Conservation (phyloP, 2,329 filamentous ascomycete genomes). For the Microascus cirrosus region DNA sequence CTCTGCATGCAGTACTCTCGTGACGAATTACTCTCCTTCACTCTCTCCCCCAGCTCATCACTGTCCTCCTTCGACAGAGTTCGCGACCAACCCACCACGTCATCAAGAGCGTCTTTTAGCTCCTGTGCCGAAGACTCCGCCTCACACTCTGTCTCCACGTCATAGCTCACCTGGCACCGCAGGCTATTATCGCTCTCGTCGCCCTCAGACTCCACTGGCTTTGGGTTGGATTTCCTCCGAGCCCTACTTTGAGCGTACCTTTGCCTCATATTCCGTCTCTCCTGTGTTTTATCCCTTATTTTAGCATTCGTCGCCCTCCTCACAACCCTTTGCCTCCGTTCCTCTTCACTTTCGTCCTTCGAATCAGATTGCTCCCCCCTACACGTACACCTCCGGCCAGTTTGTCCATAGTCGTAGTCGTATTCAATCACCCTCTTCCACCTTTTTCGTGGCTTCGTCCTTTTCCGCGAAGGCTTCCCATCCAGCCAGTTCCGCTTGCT, state of each 20-base stretch:
- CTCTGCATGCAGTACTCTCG: background rate
- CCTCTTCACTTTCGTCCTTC: background rate
- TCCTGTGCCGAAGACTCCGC: background rate
- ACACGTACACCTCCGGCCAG: background rate
- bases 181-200: background rate
- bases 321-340: background rate
- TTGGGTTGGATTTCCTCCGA: background rate
- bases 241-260: background rate
- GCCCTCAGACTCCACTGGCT: background rate
- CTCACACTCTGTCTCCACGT: background rate
- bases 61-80: background rate
- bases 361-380: background rate
- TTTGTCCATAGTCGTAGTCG: background rate
- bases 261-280: background rate
- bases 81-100: background rate
- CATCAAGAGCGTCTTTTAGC: background rate
- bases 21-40: background rate
- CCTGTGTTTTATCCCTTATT: background rate
- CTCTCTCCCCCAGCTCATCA: background rate
- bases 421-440: background rate
- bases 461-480: background rate
- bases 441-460: background rate
- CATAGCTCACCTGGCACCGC: background rate
- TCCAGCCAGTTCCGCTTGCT: background rate
- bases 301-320: background rate